Base-by-base conservation (phyloP, 805 yeast genomes). In the Candida pini region DNA sequence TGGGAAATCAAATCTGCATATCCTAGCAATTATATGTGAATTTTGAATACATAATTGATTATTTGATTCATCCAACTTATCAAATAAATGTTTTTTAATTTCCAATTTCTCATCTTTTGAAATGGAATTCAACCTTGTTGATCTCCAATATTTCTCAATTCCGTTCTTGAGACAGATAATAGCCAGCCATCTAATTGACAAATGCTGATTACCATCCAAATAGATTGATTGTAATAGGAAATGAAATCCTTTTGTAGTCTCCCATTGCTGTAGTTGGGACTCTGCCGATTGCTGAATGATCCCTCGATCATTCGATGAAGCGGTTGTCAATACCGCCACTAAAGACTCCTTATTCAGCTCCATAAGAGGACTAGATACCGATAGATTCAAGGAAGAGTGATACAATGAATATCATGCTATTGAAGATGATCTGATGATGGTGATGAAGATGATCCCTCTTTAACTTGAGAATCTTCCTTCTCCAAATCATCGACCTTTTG, bases 151-250 rank as follows among this genome's bases (percentile, higher is more conserved):
- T 51, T 73, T 76, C 13, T 86, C 95, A 15, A 87, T 66, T 2
- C 94, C 94, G 56, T 90, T 90, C 52, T 92, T 90, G 58, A 90
- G 77, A 44, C 82, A 83, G 27, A 90, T 90, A 2, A 87, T 69
- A 0, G 95, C 88, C 18, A 89, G 63, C 95, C 96, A 88, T 49
- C 97, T 66, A 6, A 77, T 64, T 39, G 82, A 84, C 20, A 81
- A 58, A 0, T 88, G 71, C 13, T 73, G 47, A 0, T 76, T 68
- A 3, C 66, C 52, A 42, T 84, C 80, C 35, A 76, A 62, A 54
- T 85, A 89, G 0, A 77, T 67, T 5, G 73, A 58, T 50, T 73
- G 62, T 4, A 62, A 42, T 7, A 53, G 32, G 31, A 40, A 56
- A 35, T 56, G 59, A 29, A 44, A 59, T 4, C 61, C 62, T 24